Percentiles rank a stretch among this genome's conserved stretches.
phyloP scores from a whole-genome alignment of 2,329 filamentous ascomycete genomes.

The Cercospora canescens region DNA sequence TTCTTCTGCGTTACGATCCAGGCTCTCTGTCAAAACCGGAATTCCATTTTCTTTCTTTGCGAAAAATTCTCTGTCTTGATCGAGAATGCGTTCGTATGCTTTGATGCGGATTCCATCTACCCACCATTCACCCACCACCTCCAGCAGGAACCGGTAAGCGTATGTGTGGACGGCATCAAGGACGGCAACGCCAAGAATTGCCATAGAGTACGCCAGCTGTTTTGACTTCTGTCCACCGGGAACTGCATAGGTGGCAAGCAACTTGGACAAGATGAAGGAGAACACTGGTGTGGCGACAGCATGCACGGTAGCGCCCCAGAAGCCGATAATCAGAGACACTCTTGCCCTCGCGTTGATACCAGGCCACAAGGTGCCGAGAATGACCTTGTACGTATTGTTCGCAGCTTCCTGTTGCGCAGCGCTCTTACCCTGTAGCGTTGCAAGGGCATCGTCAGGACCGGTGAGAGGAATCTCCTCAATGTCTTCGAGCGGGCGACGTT shows the following conservation, averaged over 20 bases:
- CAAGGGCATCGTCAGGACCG: constrained; percentile 17
- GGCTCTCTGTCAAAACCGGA: constrained; percentile 64
- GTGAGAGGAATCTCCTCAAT: constrained; percentile 20
- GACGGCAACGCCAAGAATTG: constrained; percentile 67
- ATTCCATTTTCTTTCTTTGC: constrained; percentile 66
- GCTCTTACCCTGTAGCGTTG: constrained; percentile 14
- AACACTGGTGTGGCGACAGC: constrained; percentile 72
- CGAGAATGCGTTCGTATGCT: constrained; percentile 68
- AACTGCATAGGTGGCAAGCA: constrained; percentile 70
- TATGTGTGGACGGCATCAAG: constrained; percentile 67
- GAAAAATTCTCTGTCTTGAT: constrained; percentile 79
- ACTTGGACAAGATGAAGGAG: constrained; percentile 70
- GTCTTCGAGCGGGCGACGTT: constrained; percentile 15
- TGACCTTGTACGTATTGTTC: constrained; percentile 46
- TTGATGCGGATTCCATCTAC: constrained; percentile 68
- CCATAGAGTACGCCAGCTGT: constrained; percentile 64
- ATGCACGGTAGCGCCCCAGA: constrained; percentile 63
- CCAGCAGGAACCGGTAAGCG: constrained; percentile 68
- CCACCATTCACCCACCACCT: constrained; percentile 74
- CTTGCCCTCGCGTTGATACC: constrained; percentile 55
- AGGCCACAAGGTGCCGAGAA: constrained; percentile 72
- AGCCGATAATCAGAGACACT: constrained; percentile 58
- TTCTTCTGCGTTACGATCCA: constrained; percentile 83
- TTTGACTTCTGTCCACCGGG: constrained; percentile 48
- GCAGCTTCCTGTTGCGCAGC: constrained; percentile 4